phyloP scores from a whole-genome alignment of 768 basidiomycete genomes.

The Chalciporus sphaerocephalus region DNA sequence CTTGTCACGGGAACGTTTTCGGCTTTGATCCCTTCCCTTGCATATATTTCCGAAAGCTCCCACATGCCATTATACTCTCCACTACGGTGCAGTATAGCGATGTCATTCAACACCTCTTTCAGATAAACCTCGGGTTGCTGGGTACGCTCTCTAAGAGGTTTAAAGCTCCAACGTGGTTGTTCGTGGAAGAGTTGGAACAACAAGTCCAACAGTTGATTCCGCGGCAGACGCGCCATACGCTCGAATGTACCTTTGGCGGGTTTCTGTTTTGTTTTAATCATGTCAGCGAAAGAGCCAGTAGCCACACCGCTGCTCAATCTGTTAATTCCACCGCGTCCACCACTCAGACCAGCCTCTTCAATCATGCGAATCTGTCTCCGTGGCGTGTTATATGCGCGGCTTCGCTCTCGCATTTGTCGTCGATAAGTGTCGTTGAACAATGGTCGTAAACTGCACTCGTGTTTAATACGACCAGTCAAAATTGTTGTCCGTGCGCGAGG shows the following conservation, averaged over 20 bases:
- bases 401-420: constrained; percentile 67
- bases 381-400: constrained; percentile 62
- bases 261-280: constrained; percentile 67
- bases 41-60: constrained; percentile 74
- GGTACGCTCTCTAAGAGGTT: constrained; percentile 68
- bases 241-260: constrained; percentile 70
- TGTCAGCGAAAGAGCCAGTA: constrained; percentile 54
- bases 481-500: constrained; percentile 71
- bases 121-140: constrained; percentile 86
- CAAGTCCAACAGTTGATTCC: constrained; percentile 81
- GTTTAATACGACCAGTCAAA: constrained; percentile 74
- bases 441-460: constrained; percentile 73
- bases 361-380: constrained; percentile 65
- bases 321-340: constrained; percentile 71
- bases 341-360: constrained; percentile 64
- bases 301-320: constrained; percentile 73
- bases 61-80: constrained; percentile 80
- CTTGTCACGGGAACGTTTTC: constrained; percentile 43
- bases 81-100: constrained; percentile 70
- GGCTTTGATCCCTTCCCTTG: constrained; percentile 52
- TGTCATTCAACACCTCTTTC: constrained; percentile 74
- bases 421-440: constrained; percentile 64
- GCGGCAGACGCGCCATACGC: constrained; percentile 87
- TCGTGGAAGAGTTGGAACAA: constrained; percentile 78
- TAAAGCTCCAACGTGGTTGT: constrained; percentile 77